Percentiles rank a stretch among this genome's conserved stretches.
Evolutionary conservation across 2,329 filamentous ascomycete species (phyloP).

Genomic region (Fusarium austroafricanum): DNA sequence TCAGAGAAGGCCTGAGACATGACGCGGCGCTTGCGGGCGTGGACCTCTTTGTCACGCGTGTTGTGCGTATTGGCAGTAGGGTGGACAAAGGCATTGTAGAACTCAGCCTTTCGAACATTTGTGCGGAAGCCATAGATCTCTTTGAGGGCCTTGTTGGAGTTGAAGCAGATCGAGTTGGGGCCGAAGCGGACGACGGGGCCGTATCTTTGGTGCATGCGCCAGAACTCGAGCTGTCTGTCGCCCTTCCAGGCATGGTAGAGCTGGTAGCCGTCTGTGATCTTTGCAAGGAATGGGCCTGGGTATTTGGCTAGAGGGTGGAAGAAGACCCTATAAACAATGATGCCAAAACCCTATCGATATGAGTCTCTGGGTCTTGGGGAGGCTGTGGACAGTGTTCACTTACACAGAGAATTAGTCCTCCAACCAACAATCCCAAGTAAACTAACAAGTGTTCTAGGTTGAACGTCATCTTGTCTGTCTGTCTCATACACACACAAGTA

Average conservation of each 20-base stretch:
- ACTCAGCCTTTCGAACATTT: slow-evolving; percentile 75
- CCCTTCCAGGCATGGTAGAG: slow-evolving; percentile 81
- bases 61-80: slow-evolving; percentile 80
- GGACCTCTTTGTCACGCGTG: slow-evolving; percentile 73
- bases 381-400: slow-evolving; percentile 38
- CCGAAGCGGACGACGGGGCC: slow-evolving; percentile 81
- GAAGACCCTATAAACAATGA: slow-evolving; percentile 68
- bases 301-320: slow-evolving; percentile 74
- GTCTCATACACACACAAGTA: slow-evolving; percentile 3
- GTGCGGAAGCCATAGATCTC: slow-evolving; percentile 73
- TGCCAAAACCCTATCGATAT: slow-evolving; percentile 51
- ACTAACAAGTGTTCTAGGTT: slow-evolving; percentile 52
- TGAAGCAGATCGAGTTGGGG: slow-evolving; percentile 82
- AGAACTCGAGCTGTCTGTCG: slow-evolving; percentile 79
- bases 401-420: slow-evolving; percentile 56
- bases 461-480: slow-evolving; percentile 44
- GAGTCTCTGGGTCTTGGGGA: not conserved
- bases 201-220: slow-evolving; percentile 76
- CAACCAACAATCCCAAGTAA: slow-evolving; percentile 55
- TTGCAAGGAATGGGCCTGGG: slow-evolving; percentile 72
- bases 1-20: slow-evolving; percentile 79
- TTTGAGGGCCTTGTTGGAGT: slow-evolving; percentile 75
- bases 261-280: slow-evolving; percentile 72
- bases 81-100: slow-evolving; percentile 79
- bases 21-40: slow-evolving; percentile 77